A percentile compares a stretch with the other conserved stretches of the same genome.
Evolutionary conservation across 1,139 yeast species (phyloP).

Genomic region (Zygosaccharomyces pseudobailii): DNA sequence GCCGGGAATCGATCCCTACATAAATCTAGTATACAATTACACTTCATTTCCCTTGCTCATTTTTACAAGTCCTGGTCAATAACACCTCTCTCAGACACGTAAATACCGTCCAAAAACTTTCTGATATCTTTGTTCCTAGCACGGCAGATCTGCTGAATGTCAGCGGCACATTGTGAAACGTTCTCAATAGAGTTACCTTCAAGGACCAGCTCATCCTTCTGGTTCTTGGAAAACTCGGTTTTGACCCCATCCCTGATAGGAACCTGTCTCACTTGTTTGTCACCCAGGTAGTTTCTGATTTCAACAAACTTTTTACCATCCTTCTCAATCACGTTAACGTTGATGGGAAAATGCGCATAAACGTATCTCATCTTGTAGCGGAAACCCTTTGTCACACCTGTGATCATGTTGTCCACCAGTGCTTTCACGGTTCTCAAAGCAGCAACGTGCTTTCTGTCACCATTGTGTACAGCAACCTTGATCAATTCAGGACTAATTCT

Average conservation of each 20-base stretch:
- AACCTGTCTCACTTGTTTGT: constrained; percentile 89
- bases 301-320: constrained; percentile 78
- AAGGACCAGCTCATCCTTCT: constrained; percentile 91
- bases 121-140: constrained; percentile 99
- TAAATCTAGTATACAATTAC: neutral
- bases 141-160: constrained; percentile 96
- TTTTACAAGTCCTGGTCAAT: constrained; percentile 43
- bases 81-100: constrained; percentile 94
- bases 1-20: neutral
- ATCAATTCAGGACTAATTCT: constrained; percentile 69
- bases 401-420: constrained; percentile 86
- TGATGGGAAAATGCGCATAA: constrained; percentile 99
- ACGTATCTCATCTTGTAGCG: constrained; percentile 99
- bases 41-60: neutral
- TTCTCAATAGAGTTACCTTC: constrained; percentile 96
- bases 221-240: constrained; percentile 72
- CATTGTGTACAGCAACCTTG: constrained; percentile 93
- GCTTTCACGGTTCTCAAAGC: constrained; percentile 98
- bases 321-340: constrained; percentile 79
- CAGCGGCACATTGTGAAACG: constrained; percentile 98
- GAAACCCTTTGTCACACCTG: constrained; percentile 99
- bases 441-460: constrained; percentile 99
- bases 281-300: constrained; percentile 99
- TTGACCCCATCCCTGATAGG: constrained; percentile 85
- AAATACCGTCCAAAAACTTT: constrained; percentile 99